Base-by-base conservation (phyloP, 495 filamentous ascomycete genomes). In the Lentithecium fluviatile region DNA sequence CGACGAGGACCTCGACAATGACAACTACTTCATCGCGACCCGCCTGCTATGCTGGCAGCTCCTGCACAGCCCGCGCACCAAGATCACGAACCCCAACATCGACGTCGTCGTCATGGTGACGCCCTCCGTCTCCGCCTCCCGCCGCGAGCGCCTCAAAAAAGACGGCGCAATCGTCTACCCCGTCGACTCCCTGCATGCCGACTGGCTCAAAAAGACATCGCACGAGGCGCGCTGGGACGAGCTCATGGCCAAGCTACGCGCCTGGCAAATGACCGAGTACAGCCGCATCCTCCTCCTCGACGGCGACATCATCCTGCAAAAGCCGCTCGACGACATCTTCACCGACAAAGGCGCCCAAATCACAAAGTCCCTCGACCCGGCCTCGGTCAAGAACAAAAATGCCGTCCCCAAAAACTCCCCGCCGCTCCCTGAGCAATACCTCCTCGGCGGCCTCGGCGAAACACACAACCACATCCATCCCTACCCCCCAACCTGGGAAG, bases 31-130 rank as follows among this genome's bases (percentile, higher is more conserved):
- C 51, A 45, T 62, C 17, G 69, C 66, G 2, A 70, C 67, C 6
- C 69, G 69, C 24, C 45, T 73, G 25, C 69, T 73, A 20, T 62
- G 62, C 10, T 73, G 65, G 52, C 69, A 73, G 45, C 67, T 73
- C 20, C 64, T 71, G 20, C 69, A 71, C 49, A 20, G 37, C n/a
- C 60, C 64, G 23, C 54, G 63, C 24, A 73, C 70, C n/a, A 32
- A 32, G 29, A 32, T 32, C 29, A 3, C 36, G 54, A 5, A 48
- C 69, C 6, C 24, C 1, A 36, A 36, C 20, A 60, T 68, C 38
- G 67, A 68, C 20, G 64, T 73, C 34, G 52, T 73, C n/a, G 70
- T 73, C 12, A 25, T 69, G 6, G 67, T 71, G 2, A 69, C 70
- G 10, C 47, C 53, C 2, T 47, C 58, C 45, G 70, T 73, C 6